Evolutionary conservation across 177 flowering plant genomes (phyloP).

Genomic region (Tripterygium wilfordii): DNA sequence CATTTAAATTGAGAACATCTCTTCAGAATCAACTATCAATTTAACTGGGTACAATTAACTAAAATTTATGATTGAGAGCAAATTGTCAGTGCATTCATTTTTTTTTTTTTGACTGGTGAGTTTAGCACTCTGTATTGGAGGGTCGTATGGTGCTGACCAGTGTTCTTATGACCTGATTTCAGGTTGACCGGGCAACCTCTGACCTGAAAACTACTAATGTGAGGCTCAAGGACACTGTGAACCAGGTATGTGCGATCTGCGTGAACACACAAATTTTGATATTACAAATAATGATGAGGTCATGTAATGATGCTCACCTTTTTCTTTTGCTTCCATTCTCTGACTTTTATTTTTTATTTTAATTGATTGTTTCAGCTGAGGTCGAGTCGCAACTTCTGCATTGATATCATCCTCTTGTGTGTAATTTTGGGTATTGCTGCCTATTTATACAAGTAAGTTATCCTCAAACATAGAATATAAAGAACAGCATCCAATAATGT

Average conservation of each 20-base stretch:
- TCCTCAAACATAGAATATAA: no score
- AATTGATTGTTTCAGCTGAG: slow-evolving; percentile 34
- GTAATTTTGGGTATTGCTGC: slow-evolving; percentile 54
- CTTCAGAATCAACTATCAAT: no score
- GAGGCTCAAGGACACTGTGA: slow-evolving; percentile 43
- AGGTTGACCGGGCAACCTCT: slow-evolving; percentile 46
- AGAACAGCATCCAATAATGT: background rate
- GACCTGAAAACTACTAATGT: slow-evolving; percentile 44
- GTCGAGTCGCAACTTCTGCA: slow-evolving; percentile 57
- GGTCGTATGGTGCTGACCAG: no score
- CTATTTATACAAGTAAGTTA: slow-evolving; percentile 61
- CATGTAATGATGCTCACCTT: no score
- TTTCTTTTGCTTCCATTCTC: background rate
- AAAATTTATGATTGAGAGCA: no score
- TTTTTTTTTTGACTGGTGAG: background rate
- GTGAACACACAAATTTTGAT: no score
- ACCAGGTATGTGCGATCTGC: slow-evolving; percentile 19
- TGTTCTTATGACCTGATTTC: background rate
- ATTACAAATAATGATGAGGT: no score
- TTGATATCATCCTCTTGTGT: slow-evolving; percentile 47
- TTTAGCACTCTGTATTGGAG: no score
- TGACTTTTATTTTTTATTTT: background rate
- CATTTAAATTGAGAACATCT: no score
- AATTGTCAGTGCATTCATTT: no score
- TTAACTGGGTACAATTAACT: no score